phyloP scores from a whole-genome alignment of 2,329 filamentous ascomycete genomes.

The Aspergillus fischeri region DNA sequence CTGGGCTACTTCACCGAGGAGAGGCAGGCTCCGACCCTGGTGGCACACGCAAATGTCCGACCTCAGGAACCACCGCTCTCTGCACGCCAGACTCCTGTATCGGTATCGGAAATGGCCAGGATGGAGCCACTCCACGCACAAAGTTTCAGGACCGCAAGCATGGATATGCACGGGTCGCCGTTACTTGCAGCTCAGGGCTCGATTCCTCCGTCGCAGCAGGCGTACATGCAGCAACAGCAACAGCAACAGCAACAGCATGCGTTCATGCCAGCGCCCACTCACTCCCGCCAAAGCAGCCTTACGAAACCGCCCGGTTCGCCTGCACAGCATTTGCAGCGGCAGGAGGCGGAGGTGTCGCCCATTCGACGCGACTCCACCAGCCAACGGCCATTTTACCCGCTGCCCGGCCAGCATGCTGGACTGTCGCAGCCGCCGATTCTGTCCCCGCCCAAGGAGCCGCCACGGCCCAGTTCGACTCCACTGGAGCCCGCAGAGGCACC shows the following conservation, averaged over 20 bases:
- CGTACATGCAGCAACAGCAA: conserved; percentile 27
- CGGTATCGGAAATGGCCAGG: conserved; percentile 29
- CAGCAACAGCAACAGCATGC: conserved; percentile 19
- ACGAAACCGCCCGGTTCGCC: conserved; percentile 35
- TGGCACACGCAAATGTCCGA: conserved; percentile 23
- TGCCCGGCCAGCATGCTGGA: conserved; percentile 22
- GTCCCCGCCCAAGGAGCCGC: conserved; percentile 35
- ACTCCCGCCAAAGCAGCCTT: conserved; percentile 36
- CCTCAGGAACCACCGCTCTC: conserved; percentile 28
- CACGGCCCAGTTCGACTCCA: conserved; percentile 31
- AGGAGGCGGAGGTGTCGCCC: conserved; percentile 32
- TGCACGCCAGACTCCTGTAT: conserved; percentile 26
- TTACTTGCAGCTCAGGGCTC: conserved; percentile 15
- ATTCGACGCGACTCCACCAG: conserved; percentile 32
- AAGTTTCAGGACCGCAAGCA: conserved; percentile 15
- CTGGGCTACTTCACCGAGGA: conserved; percentile 44
- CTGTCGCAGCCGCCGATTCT: conserved; percentile 27
- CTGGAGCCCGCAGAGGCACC: conserved; percentile 31
- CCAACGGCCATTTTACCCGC: conserved; percentile 32
- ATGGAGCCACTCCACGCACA: conserved; percentile 30
- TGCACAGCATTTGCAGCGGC: conserved; percentile 22
- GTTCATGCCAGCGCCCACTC: conserved; percentile 22
- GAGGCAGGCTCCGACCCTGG: conserved; percentile 23
- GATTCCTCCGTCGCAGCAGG: conserved; percentile 18
- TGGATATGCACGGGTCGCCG: conserved; percentile 22